phyloP scores from a whole-genome alignment of 768 basidiomycete genomes.

The Leccinum obscurum region DNA sequence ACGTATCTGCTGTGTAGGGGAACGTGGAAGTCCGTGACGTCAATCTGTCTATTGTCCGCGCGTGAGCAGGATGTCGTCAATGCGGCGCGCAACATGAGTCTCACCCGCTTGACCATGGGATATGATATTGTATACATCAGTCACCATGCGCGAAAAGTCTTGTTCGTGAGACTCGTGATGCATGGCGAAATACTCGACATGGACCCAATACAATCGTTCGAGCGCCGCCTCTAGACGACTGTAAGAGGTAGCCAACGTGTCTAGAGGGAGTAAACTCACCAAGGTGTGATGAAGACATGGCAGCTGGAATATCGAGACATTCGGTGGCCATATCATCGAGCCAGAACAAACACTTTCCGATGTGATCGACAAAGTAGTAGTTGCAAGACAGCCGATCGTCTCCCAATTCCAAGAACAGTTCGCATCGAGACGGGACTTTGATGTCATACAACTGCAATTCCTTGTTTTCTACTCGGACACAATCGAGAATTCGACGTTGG shows the following conservation, averaged over 20 bases:
- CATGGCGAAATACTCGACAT: conserved; percentile 63
- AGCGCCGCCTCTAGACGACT: conserved; percentile 42
- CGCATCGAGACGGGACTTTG: conserved; percentile 38
- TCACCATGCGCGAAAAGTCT: conserved; percentile 38
- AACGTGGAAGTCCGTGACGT: conserved; percentile 64
- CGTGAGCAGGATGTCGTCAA: neutral
- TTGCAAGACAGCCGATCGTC: conserved; percentile 41
- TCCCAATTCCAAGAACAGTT: conserved; percentile 52
- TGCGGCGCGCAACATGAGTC: neutral
- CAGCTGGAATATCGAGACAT: conserved; percentile 42
- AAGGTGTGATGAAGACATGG: conserved; percentile 52
- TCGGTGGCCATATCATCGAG: conserved; percentile 45
- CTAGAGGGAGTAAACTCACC: conserved; percentile 38
- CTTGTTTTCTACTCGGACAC: conserved; percentile 37
- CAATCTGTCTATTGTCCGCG: conserved; percentile 46
- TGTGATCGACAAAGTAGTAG: conserved; percentile 57
- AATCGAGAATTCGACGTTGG: conserved; percentile 38
- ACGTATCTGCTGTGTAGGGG: conserved; percentile 50
- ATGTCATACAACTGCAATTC: conserved; percentile 34
- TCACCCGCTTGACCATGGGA: conserved; percentile 57
- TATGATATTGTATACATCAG: conserved; percentile 52
- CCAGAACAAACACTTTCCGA: conserved; percentile 53
- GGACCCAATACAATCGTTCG: conserved; percentile 58
- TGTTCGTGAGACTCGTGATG: conserved; percentile 46
- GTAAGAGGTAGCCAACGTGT: conserved; percentile 9